Percentiles rank a stretch among this genome's conserved stretches.
These are phyloP conservation scores for Pistacia integerrima DNA, from an alignment of 345 rosid genomes.

Conservation along the genomic window DNA sequence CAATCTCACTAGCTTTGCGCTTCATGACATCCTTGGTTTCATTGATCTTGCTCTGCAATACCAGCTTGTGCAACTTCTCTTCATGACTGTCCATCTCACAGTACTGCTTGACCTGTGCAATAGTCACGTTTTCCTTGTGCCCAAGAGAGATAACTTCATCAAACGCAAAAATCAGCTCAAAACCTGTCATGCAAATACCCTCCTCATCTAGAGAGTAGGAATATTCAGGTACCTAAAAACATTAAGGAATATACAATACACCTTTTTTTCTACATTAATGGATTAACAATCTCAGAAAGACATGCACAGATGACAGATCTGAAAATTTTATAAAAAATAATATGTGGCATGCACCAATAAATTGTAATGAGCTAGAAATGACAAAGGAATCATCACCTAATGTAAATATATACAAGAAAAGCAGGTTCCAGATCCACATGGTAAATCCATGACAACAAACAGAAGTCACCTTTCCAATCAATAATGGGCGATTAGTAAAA, in stretches of 20 bases:
- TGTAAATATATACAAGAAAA: background rate
- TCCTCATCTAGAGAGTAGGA: constrained; percentile 85
- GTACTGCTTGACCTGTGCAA: constrained; percentile 94
- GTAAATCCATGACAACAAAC: background rate
- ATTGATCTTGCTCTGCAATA: constrained; percentile 94
- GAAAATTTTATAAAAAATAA: background rate
- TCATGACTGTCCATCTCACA: constrained; percentile 99
- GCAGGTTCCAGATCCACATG: background rate
- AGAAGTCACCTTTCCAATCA: background rate
- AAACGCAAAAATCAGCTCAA: constrained; percentile 93
- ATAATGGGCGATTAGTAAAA: background rate
- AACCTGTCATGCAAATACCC: constrained; percentile 80
- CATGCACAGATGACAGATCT: background rate
- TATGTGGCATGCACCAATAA: background rate
- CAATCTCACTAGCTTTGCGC: constrained; percentile 98
- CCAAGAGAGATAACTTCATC: constrained; percentile 99
- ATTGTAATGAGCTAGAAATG: background rate
- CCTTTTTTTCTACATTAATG: background rate
- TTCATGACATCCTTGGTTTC: constrained; percentile 98
- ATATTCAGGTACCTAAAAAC: constrained; percentile 90
- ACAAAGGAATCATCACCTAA: background rate
- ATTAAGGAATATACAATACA: constrained; percentile 46
- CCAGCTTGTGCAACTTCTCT: constrained; percentile 95
- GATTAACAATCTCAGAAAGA: background rate
- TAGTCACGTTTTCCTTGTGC: constrained; percentile 97